A percentile compares a stretch with the other conserved stretches of the same genome.
Evolutionary conservation across 345 rosid genomes (phyloP).

Genomic region (Citrus trifoliata): DNA sequence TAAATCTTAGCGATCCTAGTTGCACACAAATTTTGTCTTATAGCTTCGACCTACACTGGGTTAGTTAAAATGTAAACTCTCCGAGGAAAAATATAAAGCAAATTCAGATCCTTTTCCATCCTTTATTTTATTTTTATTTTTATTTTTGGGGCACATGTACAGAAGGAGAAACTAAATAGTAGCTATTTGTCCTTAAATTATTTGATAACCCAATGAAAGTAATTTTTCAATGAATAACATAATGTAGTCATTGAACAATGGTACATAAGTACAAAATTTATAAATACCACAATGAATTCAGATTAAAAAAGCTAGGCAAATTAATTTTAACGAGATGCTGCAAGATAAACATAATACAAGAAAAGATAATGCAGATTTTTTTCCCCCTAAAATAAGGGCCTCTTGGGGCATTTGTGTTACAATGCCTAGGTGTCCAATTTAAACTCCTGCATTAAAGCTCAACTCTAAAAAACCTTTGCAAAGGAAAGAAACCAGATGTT

Average conservation of each 20-base stretch:
- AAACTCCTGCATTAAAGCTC: neutral
- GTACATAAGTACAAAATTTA: neutral
- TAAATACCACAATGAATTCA: neutral
- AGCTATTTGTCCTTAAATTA: neutral
- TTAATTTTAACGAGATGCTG: too few species aligned
- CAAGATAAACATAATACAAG: too few species aligned
- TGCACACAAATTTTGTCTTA: too few species aligned
- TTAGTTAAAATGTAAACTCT: too few species aligned
- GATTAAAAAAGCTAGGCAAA: neutral
- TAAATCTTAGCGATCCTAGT: too few species aligned
- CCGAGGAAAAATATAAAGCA: too few species aligned
- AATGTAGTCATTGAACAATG: neutral
- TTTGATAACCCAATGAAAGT: neutral
- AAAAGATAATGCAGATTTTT: too few species aligned
- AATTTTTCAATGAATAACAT: neutral
- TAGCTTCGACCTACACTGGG: too few species aligned
- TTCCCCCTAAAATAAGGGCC: neutral
- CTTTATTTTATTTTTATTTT: too few species aligned
- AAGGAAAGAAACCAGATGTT: neutral
- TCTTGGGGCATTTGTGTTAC: neutral
- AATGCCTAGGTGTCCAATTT: neutral
- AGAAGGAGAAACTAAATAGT: too few species aligned
- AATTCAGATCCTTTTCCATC: too few species aligned
- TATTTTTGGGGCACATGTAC: too few species aligned
- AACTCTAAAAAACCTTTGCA: neutral